phyloP scores from a whole-genome alignment of 768 basidiomycete species.

The Termitomyces sp. region DNA sequence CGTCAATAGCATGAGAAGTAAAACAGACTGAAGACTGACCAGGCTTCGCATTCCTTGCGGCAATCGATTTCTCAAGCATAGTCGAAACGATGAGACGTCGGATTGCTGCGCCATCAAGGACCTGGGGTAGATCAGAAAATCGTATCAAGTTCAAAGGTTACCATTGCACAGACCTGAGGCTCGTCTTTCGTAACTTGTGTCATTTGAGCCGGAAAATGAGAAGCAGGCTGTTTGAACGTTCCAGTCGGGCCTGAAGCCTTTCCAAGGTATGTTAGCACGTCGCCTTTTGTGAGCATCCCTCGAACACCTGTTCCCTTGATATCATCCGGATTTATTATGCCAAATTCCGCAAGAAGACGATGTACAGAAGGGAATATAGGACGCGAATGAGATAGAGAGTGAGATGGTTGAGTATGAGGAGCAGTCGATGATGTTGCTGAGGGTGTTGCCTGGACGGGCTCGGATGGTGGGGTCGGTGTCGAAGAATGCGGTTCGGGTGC shows the following conservation, averaged over 20 bases:
- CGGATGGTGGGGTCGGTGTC: conserved; percentile 23
- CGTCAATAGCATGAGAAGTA: conserved; percentile 3
- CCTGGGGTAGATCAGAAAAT: conserved; percentile 20
- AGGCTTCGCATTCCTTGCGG: conserved; percentile 38
- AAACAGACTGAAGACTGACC: conserved; percentile 23
- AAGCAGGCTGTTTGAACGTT: conserved; percentile 51
- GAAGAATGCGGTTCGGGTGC: conserved; percentile 21
- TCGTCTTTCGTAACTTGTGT: conserved; percentile 26
- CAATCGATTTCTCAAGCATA: conserved; percentile 49
- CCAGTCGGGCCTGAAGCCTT: conserved; percentile 75
- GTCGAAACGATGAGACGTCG: conserved; percentile 60
- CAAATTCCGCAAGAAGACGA: conserved; percentile 68
- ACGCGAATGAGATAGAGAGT: conserved; percentile 45
- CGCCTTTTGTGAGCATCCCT: conserved; percentile 96
- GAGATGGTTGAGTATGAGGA: conserved; percentile 27
- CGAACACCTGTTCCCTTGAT: conserved; percentile 88
- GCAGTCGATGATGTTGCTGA: conserved; percentile 22
- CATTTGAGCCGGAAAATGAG: conserved; percentile 24
- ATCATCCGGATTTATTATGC: conserved; percentile 48
- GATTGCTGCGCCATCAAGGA: conserved; percentile 59
- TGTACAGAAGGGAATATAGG: conserved; percentile 89
- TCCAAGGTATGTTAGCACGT: conserved; percentile 83
- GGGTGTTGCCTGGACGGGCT: conserved; percentile 20
- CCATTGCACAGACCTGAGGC: conserved; percentile 19
- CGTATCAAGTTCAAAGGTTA: background rate